Base-by-base conservation (phyloP, 2,329 filamentous ascomycete genomes). In the Epichloe typhina region DNA sequence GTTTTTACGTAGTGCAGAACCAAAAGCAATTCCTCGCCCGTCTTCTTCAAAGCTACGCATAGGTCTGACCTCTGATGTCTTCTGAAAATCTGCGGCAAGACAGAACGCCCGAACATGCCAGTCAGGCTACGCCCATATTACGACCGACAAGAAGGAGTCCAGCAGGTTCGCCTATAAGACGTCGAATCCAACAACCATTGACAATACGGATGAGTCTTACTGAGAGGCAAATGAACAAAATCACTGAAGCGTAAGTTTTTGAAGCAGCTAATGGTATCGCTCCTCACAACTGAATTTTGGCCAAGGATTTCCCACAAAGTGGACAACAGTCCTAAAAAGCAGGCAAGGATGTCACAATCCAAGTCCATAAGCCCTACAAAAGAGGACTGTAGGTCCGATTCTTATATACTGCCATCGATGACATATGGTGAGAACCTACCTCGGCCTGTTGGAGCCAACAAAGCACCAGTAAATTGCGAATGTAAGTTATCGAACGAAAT, bases 161-260 rank as follows among this genome's bases (percentile, higher is more conserved):
- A 2, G 23, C 33, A 15, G 21, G 17, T 26, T 69, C 71, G 4
- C 66, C 64, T 4, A 62, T 58, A 39, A 64, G 67, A 49, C 61
- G 64, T 2, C 57, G 58, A 19, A 50, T 56, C 17, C 63, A 67
- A 19, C 66, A 70, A 43, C 68, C 68, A 2, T 61, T 76, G 19
- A 68, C 72, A 39, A 67, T 76, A 33, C 70, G 72, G 23, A 65
- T 76, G 56, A 73, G 73, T 53, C 55, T 76, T 50, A 76, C 72
- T 4, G 70, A 75, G 44, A 68, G 65, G 0, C 71, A 75, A 53
- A 69, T 76, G 64, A 69, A 75, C 51, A 71, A 65, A 52, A 62
- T 76, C 42, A 69, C 73, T 3, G 65, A 71, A 46, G 70, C 66
- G 73, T 75, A 64, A 53, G 70, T 47, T 38, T 40, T 12, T 38